Evolutionary conservation across 2,329 filamentous ascomycete species (phyloP).

Genomic region (Zymoseptoria tritici): DNA sequence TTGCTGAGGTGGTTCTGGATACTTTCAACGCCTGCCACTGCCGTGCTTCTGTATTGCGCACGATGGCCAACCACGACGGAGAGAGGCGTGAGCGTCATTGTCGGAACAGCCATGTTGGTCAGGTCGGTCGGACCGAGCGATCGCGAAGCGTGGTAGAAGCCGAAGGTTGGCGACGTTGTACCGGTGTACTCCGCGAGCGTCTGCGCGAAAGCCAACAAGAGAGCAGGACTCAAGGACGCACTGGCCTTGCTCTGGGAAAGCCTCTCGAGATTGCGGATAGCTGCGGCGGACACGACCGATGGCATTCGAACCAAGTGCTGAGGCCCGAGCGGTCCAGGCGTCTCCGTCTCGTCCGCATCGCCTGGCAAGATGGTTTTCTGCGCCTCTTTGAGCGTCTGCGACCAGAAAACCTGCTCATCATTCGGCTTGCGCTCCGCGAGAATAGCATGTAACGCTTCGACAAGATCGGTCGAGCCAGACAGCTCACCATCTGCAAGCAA

Average conservation of each 20-base stretch:
- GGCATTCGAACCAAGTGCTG: constrained; percentile 7
- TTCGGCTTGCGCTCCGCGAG: not conserved
- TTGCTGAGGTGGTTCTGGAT: constrained; percentile 7
- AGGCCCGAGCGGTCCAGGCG: constrained; percentile 2
- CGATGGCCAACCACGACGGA: constrained; percentile 4
- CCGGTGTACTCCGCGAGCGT: constrained; percentile 1
- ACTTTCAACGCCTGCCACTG: not conserved
- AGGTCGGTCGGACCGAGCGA: constrained; percentile 1
- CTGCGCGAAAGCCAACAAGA: constrained; percentile 11
- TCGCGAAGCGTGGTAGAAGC: constrained; percentile 8
- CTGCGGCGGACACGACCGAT: not conserved
- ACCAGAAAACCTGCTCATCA: constrained; percentile 7
- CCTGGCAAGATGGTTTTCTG: constrained; percentile 4
- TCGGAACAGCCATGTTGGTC: constrained; percentile 9
- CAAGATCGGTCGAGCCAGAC: constrained; percentile 5
- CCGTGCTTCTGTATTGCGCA: not conserved
- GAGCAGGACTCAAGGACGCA: constrained; percentile 8
- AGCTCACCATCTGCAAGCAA: not conserved
- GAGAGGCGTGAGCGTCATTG: constrained; percentile 5
- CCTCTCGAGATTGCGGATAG: not conserved
- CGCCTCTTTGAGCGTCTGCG: constrained; percentile 1
- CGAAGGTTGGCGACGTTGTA: constrained; percentile 8
- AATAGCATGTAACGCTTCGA: constrained; percentile 1
- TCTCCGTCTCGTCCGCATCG: not conserved
- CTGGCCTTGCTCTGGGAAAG: not conserved